Base-by-base conservation (phyloP, 257 asterid species). In the Echites panduratus region DNA sequence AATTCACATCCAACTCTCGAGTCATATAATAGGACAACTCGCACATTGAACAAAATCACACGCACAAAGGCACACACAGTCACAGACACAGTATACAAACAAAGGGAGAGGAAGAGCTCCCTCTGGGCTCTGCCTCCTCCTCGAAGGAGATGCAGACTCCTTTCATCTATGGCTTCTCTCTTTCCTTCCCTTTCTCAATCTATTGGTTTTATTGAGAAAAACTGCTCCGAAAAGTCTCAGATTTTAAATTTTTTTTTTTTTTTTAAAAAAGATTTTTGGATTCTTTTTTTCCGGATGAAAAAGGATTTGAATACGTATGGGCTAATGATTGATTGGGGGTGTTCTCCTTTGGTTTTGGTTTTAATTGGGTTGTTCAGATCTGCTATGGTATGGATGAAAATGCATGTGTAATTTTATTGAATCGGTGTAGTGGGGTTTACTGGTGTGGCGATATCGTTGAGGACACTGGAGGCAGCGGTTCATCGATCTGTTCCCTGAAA, bases 401-500 rank as follows among this genome's bases (percentile, higher is more conserved):
- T 64, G 48, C 20, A 7, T 56, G 64, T 20, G n/a, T 0, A 35
- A 53, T 53, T 43, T 58, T 20, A 56, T 14, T n/a, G 0, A 54
- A 44, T 22, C 2, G 38, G 1, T 32, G 38, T 32, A 32, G 38
- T 14, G 2, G 14, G 61, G 19, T 9, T 14, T 4, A 41, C 24
- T 53, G 38, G 38, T 32, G 17, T 48, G 43, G 32, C 9, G 32
- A 53, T 5, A 65, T 71, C 77, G 79, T 71, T 81, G 71, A 68
- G 76, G 80, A 47, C 81, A 40, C 82, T 81, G 85, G 85, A 81
- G 68, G 80, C 82, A 81, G 85, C 82, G 85, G 82, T 81, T 81
- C 78, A 78, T 81, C 85, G 85, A 78, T 78, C 85, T 72, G 85
- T 81, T 81, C 82, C 78, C 68, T 75, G 82, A 71, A 74, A 54